Conservation (phyloP, 2,329 filamentous ascomycete genomes). For the Aspergillus sclerotialis region DNA sequence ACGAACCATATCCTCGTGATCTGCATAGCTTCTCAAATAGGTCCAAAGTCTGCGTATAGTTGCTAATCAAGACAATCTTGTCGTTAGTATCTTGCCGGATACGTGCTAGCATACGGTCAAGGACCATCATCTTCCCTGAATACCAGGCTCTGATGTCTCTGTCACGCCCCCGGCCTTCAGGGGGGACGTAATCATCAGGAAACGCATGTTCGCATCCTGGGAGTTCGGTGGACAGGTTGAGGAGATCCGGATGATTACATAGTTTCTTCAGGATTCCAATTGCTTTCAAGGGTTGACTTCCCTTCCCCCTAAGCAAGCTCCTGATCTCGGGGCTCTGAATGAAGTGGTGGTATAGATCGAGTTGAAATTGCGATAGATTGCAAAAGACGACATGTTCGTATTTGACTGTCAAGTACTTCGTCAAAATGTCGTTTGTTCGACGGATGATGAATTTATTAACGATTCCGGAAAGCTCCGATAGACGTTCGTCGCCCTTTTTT, state of each 20-base stretch:
- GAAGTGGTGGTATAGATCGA: conserved; percentile 93
- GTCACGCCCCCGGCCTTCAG: conserved; percentile 79
- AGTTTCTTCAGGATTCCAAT: conserved; percentile 97
- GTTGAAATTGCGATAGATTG: conserved; percentile 85
- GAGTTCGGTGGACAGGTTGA: conserved; percentile 74
- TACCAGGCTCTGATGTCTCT: conserved; percentile 93
- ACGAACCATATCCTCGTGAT: conserved; percentile 70
- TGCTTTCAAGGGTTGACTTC: conserved; percentile 90
- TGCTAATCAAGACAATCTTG: conserved; percentile 98
- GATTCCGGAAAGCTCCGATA: conserved; percentile 69
- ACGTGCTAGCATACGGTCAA: conserved; percentile 95
- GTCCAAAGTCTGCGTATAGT: conserved; percentile 94
- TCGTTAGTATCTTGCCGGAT: conserved; percentile 96
- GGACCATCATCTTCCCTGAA: conserved; percentile 94
- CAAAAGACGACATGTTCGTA: conserved; percentile 99
- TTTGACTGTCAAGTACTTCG: conserved; percentile 95
- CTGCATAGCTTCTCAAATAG: conserved; percentile 89
- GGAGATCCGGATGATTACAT: conserved; percentile 93
- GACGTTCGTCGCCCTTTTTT: conserved; percentile 73
- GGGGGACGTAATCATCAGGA: conserved; percentile 82
- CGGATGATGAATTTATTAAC: conserved; percentile 99
- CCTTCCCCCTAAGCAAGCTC: conserved; percentile 82
- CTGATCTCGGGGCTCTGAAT: conserved; percentile 94
- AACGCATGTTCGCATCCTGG: conserved; percentile 77
- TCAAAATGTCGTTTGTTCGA: conserved; percentile 93